Conservation (phyloP, 2,329 filamentous ascomycete species). For the Fusarium succisae region DNA sequence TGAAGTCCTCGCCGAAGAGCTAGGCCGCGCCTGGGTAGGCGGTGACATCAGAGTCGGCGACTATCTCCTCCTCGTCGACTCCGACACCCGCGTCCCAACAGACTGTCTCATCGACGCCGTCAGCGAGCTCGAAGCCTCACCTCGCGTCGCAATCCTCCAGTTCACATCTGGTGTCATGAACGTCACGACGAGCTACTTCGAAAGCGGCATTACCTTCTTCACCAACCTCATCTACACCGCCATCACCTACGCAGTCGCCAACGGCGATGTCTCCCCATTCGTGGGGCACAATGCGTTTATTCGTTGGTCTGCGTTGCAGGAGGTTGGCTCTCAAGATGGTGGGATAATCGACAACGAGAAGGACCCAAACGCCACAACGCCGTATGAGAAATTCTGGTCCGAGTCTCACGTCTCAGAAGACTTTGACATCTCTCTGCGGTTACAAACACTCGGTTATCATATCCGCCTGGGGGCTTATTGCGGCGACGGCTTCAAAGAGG, state of each 20-base stretch:
- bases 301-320: conserved; percentile 61
- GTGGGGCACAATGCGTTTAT: conserved; percentile 82
- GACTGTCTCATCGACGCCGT: conserved; percentile 75
- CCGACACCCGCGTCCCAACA: conserved; percentile 68
- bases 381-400: conserved; percentile 70
- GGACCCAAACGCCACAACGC: background rate
- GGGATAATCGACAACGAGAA: conserved; percentile 41
- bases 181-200: conserved; percentile 75
- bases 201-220: conserved; percentile 67
- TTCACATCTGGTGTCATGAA: conserved; percentile 81
- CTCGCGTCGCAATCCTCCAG: conserved; percentile 75
- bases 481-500: conserved; percentile 75
- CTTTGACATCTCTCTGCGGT: conserved; percentile 72
- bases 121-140: conserved; percentile 75
- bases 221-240: conserved; percentile 80
- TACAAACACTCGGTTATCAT: conserved; percentile 74
- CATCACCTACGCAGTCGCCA: conserved; percentile 74
- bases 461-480: conserved; percentile 76
- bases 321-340: conserved; percentile 48
- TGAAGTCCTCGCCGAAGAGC: background rate
- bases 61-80: conserved; percentile 50
- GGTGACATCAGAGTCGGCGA: background rate
- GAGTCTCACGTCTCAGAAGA: conserved; percentile 80
- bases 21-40: background rate
- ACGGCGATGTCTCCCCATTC: conserved; percentile 77